Evolutionary conservation across 805 yeast genomes (phyloP).

Genomic region (Zygosaccharomyces lentus): DNA sequence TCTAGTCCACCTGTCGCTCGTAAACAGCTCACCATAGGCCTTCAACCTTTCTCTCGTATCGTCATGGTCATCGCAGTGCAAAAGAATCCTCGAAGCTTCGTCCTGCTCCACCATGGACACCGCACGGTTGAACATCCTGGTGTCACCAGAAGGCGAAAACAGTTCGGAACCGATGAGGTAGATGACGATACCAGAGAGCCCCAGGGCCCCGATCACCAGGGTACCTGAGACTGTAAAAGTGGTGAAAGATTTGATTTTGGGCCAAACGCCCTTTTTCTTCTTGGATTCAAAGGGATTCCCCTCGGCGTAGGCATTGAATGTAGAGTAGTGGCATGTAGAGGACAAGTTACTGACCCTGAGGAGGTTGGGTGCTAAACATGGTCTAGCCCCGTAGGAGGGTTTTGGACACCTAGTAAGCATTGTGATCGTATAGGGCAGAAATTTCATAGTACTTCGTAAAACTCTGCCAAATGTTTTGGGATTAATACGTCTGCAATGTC

Average conservation of each 20-base stretch:
- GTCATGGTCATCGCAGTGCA: conserved; percentile 44
- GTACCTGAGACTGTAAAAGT: conserved; percentile 59
- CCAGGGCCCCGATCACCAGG: conserved; percentile 64
- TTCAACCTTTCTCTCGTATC: conserved; percentile 55
- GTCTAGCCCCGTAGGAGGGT: not conserved
- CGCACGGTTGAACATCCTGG: conserved; percentile 83
- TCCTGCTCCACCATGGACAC: conserved; percentile 71
- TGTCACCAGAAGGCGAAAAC: conserved; percentile 86
- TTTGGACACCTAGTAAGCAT: not conserved
- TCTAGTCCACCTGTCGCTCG: conserved; percentile 76
- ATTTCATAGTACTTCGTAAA: not conserved
- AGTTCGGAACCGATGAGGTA: conserved; percentile 77
- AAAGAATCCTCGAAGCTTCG: conserved; percentile 50
- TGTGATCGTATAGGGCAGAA: not conserved
- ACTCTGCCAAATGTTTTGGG: too few species aligned
- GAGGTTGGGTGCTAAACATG: not conserved
- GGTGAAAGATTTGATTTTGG: conserved; percentile 49
- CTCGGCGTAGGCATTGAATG: conserved; percentile 14
- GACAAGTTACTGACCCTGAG: not conserved
- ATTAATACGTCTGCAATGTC: not conserved
- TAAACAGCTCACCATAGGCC: conserved; percentile 73
- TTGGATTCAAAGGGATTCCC: not conserved
- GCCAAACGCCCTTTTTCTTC: conserved; percentile 41
- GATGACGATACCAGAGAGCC: conserved; percentile 61
- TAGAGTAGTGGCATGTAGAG: conserved; percentile 5